These are phyloP conservation scores for Colletotrichum sp. DNA, from an alignment of 2,329 filamentous ascomycete genomes.

Conservation along the genomic window DNA sequence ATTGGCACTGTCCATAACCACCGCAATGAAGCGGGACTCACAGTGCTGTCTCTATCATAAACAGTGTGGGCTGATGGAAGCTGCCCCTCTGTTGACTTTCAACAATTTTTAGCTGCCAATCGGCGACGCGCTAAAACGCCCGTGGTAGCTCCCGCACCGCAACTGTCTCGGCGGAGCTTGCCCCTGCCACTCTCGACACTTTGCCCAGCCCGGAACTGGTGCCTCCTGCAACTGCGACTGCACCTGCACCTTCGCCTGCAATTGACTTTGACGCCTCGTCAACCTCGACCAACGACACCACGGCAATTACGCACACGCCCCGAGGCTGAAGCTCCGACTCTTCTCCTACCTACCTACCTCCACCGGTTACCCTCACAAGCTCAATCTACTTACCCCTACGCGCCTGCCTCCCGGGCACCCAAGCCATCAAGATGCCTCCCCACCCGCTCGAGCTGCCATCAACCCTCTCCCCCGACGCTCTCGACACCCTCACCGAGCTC, in stretches of 20 bases:
- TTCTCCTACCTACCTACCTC: background rate
- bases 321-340: background rate
- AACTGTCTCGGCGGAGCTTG: constrained; percentile 12
- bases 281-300: background rate
- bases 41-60: background rate
- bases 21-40: background rate
- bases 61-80: constrained; percentile 1
- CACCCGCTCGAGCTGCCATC: constrained; percentile 59
- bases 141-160: constrained; percentile 1
- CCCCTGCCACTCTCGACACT: background rate
- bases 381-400: too few species aligned
- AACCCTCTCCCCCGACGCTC: constrained; percentile 78
- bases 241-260: background rate
- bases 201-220: background rate
- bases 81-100: constrained; percentile 25
- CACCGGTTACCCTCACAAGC: too few species aligned
- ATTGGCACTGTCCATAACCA: background rate
- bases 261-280: constrained; percentile 16
- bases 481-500: constrained; percentile 86
- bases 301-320: background rate
- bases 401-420: background rate
- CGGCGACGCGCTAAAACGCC: constrained; percentile 14
- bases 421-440: constrained; percentile 6
- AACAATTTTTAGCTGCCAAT: constrained; percentile 24
- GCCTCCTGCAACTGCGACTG: background rate